These are phyloP conservation scores for Clarireedia paspali DNA, from an alignment of 2,329 filamentous ascomycete species.

Conservation along the genomic window DNA sequence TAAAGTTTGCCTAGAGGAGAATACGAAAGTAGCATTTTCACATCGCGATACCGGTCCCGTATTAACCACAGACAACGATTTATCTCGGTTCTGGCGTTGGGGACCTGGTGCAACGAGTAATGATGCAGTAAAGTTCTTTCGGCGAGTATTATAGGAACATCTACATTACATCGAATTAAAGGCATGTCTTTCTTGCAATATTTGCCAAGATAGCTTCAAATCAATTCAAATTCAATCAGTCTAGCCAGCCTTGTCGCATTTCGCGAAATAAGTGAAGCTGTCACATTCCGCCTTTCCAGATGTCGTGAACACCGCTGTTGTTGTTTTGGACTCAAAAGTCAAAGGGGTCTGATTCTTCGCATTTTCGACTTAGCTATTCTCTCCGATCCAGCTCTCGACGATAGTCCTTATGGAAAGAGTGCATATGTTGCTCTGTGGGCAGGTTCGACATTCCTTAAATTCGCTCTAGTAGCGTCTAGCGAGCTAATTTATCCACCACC, in stretches of 20 bases:
- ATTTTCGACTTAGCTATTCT: too few species aligned
- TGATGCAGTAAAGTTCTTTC: conserved; percentile 20
- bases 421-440: neutral
- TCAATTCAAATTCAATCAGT: too few species aligned
- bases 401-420: neutral
- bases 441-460: neutral
- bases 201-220: too few species aligned
- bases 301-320: too few species aligned
- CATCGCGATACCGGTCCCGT: conserved; percentile 11
- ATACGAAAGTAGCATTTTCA: conserved; percentile 13
- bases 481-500: neutral
- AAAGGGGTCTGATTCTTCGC: too few species aligned
- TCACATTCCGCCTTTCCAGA: too few species aligned
- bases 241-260: too few species aligned
- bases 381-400: neutral
- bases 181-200: too few species aligned
- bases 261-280: too few species aligned
- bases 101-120: conserved; percentile 16
- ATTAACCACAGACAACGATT: neutral
- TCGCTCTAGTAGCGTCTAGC: neutral
- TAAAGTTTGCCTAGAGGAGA: conserved; percentile 13
- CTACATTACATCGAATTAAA: too few species aligned
- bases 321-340: too few species aligned
- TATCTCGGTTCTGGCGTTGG: conserved; percentile 12
- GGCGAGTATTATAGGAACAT: conserved; percentile 13